phyloP scores from a whole-genome alignment of 2,329 filamentous ascomycete species.

The Paecilomyces variotii region DNA sequence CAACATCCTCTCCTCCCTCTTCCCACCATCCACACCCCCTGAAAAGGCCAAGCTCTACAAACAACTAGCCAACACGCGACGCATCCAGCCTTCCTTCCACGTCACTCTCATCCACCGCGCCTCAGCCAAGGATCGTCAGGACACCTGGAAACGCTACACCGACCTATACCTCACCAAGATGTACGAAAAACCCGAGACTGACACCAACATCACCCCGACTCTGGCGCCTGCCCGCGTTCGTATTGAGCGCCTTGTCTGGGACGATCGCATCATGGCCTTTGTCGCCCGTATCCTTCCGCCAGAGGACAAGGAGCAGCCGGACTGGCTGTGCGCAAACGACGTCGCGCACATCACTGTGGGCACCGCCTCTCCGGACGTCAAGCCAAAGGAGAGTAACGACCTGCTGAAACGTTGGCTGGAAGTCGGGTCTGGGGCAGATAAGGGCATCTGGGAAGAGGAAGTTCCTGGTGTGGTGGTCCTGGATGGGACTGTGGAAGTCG shows the following conservation, averaged over 20 bases:
- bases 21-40: constrained; percentile 46
- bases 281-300: constrained; percentile 59
- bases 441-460: constrained; percentile 47
- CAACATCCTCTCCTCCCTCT: constrained; percentile 60
- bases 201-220: constrained; percentile 21
- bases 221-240: constrained; percentile 39
- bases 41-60: constrained; percentile 61
- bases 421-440: constrained; percentile 42
- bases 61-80: constrained; percentile 62
- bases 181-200: constrained; percentile 15
- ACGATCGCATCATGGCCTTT: constrained; percentile 82
- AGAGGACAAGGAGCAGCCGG: constrained; percentile 32
- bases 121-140: constrained; percentile 49
- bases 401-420: constrained; percentile 69
- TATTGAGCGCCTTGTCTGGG: constrained; percentile 66
- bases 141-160: constrained; percentile 68
- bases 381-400: constrained; percentile 91
- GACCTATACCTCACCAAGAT: constrained; percentile 45
- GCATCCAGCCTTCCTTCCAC: constrained; percentile 81
- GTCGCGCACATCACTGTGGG: constrained; percentile 86
- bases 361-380: constrained; percentile 64
- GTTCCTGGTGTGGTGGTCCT: constrained; percentile 49
- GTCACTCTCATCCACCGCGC: constrained; percentile 87
- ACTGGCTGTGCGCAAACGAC: constrained; percentile 65
- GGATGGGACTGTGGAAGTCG: constrained; percentile 46